Conservation (phyloP, 2,329 filamentous ascomycete species). For the Arthrobotrys entomopaga region DNA sequence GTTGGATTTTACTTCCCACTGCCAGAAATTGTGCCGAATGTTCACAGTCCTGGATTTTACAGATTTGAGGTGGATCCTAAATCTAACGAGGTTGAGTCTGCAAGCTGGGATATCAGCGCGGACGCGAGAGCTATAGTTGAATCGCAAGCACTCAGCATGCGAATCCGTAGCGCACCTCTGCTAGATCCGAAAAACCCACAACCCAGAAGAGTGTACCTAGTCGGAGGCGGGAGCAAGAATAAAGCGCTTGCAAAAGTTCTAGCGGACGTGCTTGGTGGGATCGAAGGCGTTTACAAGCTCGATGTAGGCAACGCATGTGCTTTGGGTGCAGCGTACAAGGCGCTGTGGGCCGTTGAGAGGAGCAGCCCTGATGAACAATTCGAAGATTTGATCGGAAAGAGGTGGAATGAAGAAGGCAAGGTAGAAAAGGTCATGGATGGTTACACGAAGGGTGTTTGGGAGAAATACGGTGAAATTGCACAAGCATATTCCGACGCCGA, state of each 20-base stretch:
- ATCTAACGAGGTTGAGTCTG: conserved; percentile 65
- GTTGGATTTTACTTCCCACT: conserved; percentile 94
- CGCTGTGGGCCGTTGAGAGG: conserved; percentile 87
- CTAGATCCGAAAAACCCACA: conserved; percentile 68
- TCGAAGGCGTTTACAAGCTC: conserved; percentile 89
- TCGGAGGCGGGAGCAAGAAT: conserved; percentile 91
- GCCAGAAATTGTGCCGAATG: conserved; percentile 94
- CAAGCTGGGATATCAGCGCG: conserved; percentile 69
- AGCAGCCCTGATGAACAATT: conserved; percentile 74
- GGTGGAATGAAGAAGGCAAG: conserved; percentile 87
- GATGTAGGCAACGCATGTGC: conserved; percentile 97
- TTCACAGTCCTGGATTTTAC: conserved; percentile 81
- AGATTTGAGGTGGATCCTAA: conserved; percentile 74
- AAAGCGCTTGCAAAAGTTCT: conserved; percentile 85
- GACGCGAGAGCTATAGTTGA: conserved; percentile 90
- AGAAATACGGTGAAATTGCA: conserved; percentile 79
- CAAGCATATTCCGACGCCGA: conserved; percentile 82
- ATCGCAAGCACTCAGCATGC: conserved; percentile 91
- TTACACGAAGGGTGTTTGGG: conserved; percentile 78
- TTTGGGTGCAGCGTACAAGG: conserved; percentile 92
- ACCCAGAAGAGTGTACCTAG: conserved; percentile 89
- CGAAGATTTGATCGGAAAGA: conserved; percentile 82
- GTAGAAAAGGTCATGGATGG: conserved; percentile 84
- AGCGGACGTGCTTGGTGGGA: conserved; percentile 86
- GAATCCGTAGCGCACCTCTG: conserved; percentile 73